A percentile compares a stretch with the other conserved stretches of the same genome.
Conservation (phyloP, 768 basidiomycete species). For the Lyophyllum shimeji region DNA sequence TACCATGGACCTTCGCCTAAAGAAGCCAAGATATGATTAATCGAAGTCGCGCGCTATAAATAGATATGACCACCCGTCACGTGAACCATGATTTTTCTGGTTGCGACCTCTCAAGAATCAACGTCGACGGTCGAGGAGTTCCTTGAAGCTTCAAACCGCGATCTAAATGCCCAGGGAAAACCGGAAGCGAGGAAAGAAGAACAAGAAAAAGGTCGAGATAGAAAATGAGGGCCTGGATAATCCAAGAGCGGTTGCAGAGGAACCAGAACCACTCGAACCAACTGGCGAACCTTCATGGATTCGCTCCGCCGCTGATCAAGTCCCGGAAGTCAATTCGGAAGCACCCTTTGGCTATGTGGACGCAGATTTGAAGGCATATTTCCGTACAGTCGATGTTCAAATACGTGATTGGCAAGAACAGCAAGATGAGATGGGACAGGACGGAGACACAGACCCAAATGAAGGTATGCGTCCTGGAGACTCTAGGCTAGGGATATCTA, state of each 20-base stretch:
- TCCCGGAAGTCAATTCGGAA: slow-evolving; percentile 48
- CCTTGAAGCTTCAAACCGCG: background rate
- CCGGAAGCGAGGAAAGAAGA: slow-evolving; percentile 19
- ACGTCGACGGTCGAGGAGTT: too few species aligned
- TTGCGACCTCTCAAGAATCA: too few species aligned
- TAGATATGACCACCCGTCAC: background rate
- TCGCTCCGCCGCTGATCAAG: slow-evolving; percentile 36
- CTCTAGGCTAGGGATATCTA: slow-evolving; percentile 8
- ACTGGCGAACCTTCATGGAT: slow-evolving; percentile 71
- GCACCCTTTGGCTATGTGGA: slow-evolving; percentile 92
- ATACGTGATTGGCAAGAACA: slow-evolving; percentile 83
- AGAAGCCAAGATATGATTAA: too few species aligned
- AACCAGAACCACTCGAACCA: slow-evolving; percentile 17
- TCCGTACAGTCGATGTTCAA: slow-evolving; percentile 83
- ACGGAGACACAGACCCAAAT: slow-evolving; percentile 59
- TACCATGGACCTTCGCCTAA: too few species aligned
- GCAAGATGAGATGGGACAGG: slow-evolving; percentile 39
- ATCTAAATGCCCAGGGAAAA: slow-evolving; percentile 19
- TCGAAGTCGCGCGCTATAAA: too few species aligned
- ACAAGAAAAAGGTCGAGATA: slow-evolving; percentile 11
- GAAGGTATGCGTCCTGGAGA: slow-evolving; percentile 48
- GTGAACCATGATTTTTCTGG: background rate
- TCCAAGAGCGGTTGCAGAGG: slow-evolving; percentile 15
- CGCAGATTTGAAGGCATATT: slow-evolving; percentile 90
- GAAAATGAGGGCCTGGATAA: background rate